Evolutionary conservation across 2,329 filamentous ascomycete genomes (phyloP).

Genomic region (Hypoxylon sp.): DNA sequence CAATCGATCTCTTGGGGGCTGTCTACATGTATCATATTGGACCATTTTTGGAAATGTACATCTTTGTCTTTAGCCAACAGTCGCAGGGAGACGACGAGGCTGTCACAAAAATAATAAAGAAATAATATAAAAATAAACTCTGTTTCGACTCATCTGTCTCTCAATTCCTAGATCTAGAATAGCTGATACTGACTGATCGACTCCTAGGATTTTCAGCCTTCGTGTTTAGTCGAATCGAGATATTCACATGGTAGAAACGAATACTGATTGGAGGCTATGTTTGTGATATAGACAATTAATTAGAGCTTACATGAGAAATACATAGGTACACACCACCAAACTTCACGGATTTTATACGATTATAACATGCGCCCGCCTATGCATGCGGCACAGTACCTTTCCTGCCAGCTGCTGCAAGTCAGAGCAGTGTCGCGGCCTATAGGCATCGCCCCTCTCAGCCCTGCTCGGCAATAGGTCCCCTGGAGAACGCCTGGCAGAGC

Average conservation of each 20-base stretch:
- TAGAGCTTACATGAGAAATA: conserved; percentile 24
- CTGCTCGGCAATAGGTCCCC: conserved; percentile 40
- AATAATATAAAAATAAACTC: conserved; percentile 2
- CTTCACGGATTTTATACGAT: conserved; percentile 18
- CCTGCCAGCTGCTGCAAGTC: conserved; percentile 34
- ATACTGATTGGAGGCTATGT: conserved; percentile 18
- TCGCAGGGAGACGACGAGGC: neutral
- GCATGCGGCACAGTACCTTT: conserved; percentile 36
- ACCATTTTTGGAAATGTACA: conserved; percentile 12
- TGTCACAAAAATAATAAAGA: conserved; percentile 9
- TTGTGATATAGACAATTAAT: conserved; percentile 11
- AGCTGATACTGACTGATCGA: conserved; percentile 16
- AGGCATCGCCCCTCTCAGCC: conserved; percentile 41
- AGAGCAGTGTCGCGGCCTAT: conserved; percentile 31
- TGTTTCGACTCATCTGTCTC: conserved; percentile 6
- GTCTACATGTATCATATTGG: conserved; percentile 14
- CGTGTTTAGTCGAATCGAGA: conserved; percentile 19
- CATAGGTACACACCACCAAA: conserved; percentile 1
- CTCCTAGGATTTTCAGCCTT: conserved; percentile 21
- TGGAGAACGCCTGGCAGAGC: conserved; percentile 7
- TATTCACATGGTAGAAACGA: neutral
- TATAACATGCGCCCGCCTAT: conserved; percentile 22
- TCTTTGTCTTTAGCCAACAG: conserved; percentile 16
- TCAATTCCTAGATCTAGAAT: conserved; percentile 14
- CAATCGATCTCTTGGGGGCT: conserved; percentile 12